Conservation (phyloP, 441 rosid genomes). For the Theobroma grandiflorum region DNA sequence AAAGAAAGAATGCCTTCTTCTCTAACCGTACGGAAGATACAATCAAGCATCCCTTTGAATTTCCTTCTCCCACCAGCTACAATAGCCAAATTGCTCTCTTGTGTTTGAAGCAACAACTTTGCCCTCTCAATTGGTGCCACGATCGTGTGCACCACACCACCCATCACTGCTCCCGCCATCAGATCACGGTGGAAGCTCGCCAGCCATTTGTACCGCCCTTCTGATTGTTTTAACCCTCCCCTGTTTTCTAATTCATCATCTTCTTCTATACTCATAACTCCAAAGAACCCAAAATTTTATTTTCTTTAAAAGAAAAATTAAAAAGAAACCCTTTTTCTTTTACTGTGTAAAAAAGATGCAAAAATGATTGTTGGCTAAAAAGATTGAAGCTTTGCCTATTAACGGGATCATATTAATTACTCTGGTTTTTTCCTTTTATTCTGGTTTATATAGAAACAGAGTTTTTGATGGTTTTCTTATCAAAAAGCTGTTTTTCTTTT, state of each 20-base stretch:
- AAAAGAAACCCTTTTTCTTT: not conserved
- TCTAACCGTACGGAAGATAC: conserved; percentile 73
- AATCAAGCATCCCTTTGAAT: conserved; percentile 93
- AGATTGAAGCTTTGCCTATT: not conserved
- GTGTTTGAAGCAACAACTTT: conserved; percentile 88
- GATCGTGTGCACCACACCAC: conserved; percentile 92
- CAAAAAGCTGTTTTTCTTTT: not conserved
- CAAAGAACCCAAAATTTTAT: conserved; percentile 1
- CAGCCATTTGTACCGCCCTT: conserved; percentile 41
- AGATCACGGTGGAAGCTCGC: conserved; percentile 81
- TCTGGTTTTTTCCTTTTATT: not conserved
- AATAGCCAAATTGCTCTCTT: conserved; percentile 90
- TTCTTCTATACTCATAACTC: conserved; percentile 51
- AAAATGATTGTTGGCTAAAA: not conserved
- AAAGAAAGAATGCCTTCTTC: conserved; percentile 90
- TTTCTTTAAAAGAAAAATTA: not conserved
- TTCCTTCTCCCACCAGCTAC: conserved; percentile 60
- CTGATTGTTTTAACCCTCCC: conserved; percentile 26
- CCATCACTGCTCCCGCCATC: conserved; percentile 92
- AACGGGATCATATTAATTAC: conserved; percentile 11
- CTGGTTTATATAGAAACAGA: not conserved
- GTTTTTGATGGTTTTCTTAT: not conserved
- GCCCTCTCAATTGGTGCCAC: conserved; percentile 97
- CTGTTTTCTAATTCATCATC: conserved; percentile 54
- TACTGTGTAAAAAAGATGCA: not conserved